Base-by-base conservation (phyloP, 129 eudicot species). In the Glebionis coronaria region DNA sequence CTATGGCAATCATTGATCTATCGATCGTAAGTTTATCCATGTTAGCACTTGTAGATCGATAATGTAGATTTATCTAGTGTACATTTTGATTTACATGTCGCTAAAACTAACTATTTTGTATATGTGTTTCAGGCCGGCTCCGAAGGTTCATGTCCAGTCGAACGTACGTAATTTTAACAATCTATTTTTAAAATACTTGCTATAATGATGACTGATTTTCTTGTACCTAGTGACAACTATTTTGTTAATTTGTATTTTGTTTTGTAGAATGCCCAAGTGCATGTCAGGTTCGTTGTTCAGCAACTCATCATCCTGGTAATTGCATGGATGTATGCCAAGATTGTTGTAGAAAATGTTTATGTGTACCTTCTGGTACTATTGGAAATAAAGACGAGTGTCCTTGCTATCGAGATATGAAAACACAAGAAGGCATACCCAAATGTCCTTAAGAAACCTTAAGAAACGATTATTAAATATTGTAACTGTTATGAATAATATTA, bases 301-400 rank as follows among this genome's bases (percentile, higher is more conserved):
- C 47, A 65, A 73, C 78, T 25, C 57, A 52, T 31, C 72, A 73
- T 18, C 59, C 3, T 15, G n/a, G 25, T 9, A 29, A 55, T 5
- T 73, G 78, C 35, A 65, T 73, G 78, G 78, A 73, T 55, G 72
- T 73, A 42, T 73, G 78, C 25, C 0, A 11, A 56, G 71, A 73
- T 25, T 73, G 78, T 65, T 73, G 78, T 12, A n/a, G 71, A 8
- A 73, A 45, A 31, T 73, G 78, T 18, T 18, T 53, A 42, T 73
- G 78, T 56, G 78, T 73, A 42, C 72, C 78, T 65, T 73, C 78
- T 0, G 72, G 78, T 12, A 65, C 72, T 44, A 0, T 53, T 65
- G 78, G 72, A 12, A 45, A 73, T 57, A 65, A 64, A 54, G 66
- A 73, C 7, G 78, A 73, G 61, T 73, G 78, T 54, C 72, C 78